Base-by-base conservation (phyloP, 2,329 filamentous ascomycete species). In the Neonectria sp. region DNA sequence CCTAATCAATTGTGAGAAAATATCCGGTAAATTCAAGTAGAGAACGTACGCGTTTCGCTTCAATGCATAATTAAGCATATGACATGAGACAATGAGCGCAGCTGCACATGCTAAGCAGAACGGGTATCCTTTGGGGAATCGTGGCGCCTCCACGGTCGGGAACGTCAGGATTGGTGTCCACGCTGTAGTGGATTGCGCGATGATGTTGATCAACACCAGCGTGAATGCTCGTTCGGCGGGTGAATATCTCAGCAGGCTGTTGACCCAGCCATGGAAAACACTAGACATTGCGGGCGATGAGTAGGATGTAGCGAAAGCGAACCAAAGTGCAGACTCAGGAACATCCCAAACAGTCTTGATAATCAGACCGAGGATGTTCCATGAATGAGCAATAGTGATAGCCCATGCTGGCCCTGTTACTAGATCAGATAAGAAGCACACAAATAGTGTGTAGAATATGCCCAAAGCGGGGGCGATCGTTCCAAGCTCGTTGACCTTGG, bases 261-360 rank as follows among this genome's bases (percentile, higher is more conserved):
- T 89, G 3, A 86, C 83, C 86, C 86, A 89, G 6, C 87, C 86
- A 61, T 89, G 85, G 13, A 89, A 77, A 1, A 88, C 85, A 49
- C 84, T 87, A 0, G 86, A 88, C 79, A 89, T 84, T 1, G 86
- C 83, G 6, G 84, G 81, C 0, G 86, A 80, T 0, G 81, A 82
- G 71, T 86, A 88, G 0, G 81, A 84, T 0, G 83, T 86, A 31
- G 77, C 74, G 82, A 89, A 72, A 4, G 55, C 71, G 55, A 73
- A 73, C 71, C 71, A 73, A 8, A 58, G 59, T 3, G 59, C 71
- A 21, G 71, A 33, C 46, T 89, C 86, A 0, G 88, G 87, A 0
- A 90, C 87, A n/a, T 86, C 76, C 88, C 88, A 90, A 9, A 88
- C 78, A 1, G 84, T 80, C 11, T 89, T 79, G 40, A 89, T 86